phyloP scores from a whole-genome alignment of 441 rosid genomes.

The Bruguiera hainesii region DNA sequence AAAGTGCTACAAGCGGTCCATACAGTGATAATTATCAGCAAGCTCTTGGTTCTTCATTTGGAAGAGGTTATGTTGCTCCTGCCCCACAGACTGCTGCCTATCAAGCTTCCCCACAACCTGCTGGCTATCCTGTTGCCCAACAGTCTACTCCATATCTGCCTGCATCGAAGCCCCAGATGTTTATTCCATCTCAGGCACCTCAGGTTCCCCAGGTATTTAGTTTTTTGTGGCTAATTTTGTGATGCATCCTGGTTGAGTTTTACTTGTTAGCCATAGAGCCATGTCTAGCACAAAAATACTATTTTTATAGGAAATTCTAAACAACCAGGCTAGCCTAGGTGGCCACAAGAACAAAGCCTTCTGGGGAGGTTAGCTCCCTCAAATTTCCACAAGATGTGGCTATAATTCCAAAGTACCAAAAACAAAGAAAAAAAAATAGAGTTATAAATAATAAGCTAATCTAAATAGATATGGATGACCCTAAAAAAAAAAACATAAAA shows the following conservation, averaged over 20 bases:
- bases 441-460: too few relatives aligned
- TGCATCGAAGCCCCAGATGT: conserved; percentile 15
- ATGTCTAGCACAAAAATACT: neutral
- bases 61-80: conserved; percentile 46
- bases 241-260: neutral
- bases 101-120: conserved; percentile 27
- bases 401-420: too few relatives aligned
- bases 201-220: conserved; percentile 56
- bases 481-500: too few relatives aligned
- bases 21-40: conserved; percentile 67
- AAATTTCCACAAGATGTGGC: too few relatives aligned
- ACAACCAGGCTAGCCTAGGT: too few relatives aligned
- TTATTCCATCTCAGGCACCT: conserved; percentile 32
- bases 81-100: conserved; percentile 46
- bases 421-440: too few relatives aligned
- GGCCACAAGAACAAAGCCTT: too few relatives aligned
- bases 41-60: conserved; percentile 40
- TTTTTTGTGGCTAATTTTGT: neutral
- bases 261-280: neutral
- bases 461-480: too few relatives aligned
- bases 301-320: too few relatives aligned
- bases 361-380: too few relatives aligned
- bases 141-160: conserved; percentile 49
- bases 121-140: conserved; percentile 26
- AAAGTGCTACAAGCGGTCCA: conserved; percentile 41